Evolutionary conservation across 2,329 filamentous ascomycete species (phyloP).

Genomic region (Penicillium sp.): DNA sequence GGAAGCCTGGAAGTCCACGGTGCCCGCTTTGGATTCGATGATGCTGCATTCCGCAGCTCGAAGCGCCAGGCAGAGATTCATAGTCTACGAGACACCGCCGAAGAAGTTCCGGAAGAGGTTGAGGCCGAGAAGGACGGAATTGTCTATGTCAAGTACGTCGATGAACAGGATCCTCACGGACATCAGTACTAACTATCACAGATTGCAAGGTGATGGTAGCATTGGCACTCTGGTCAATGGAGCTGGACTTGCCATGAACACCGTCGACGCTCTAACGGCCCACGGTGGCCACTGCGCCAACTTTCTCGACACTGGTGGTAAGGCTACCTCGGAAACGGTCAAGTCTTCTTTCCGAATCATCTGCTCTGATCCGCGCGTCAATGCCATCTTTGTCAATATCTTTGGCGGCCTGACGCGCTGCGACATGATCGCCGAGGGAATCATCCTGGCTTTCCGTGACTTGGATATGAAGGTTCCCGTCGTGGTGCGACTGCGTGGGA

Average conservation of each 20-base stretch:
- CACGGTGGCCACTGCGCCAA: conserved; percentile 68
- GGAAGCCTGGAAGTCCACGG: conserved; percentile 49
- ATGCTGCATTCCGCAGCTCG: conserved; percentile 60
- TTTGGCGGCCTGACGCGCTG: conserved; percentile 67
- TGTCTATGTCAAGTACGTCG: conserved; percentile 63
- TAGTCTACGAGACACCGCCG: conserved; percentile 48
- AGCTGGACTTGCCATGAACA: conserved; percentile 87
- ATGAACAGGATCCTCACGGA: no score
- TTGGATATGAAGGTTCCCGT: conserved; percentile 63
- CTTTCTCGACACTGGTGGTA: conserved; percentile 85
- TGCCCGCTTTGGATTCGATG: conserved; percentile 62
- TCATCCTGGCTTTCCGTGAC: conserved; percentile 67
- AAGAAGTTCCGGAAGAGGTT: conserved; percentile 53
- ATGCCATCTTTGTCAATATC: conserved; percentile 67
- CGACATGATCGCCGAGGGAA: conserved; percentile 74
- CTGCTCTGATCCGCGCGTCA: conserved; percentile 64
- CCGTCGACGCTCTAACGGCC: conserved; percentile 68
- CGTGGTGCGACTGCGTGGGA: conserved; percentile 71
- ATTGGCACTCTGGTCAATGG: conserved; percentile 85
- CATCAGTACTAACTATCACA: conserved; percentile 16
- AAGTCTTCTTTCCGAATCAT: conserved; percentile 70
- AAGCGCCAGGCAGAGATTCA: conserved; percentile 60
- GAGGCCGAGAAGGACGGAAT: conserved; percentile 67
- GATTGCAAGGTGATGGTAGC: conserved; percentile 50
- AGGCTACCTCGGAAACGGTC: conserved; percentile 77